Evolutionary conservation across 257 asterid genomes (phyloP).

Genomic region (Oldenlandia corymbosa): DNA sequence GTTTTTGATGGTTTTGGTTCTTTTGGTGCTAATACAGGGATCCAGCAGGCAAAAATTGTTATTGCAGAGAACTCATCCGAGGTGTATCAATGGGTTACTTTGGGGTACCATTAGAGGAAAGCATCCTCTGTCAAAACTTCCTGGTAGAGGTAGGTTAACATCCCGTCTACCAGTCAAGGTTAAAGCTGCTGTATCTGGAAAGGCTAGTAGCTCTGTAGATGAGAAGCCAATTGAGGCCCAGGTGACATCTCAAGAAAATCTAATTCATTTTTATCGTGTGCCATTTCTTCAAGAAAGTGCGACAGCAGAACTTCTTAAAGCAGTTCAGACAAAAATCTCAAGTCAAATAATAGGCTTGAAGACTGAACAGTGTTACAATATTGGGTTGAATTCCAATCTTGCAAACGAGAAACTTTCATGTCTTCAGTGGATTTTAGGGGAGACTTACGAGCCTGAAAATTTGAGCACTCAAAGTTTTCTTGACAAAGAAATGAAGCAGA

Average conservation of each 20-base stretch:
- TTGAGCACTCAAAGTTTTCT: slow-evolving; percentile 65
- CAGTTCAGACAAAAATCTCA: slow-evolving; percentile 53
- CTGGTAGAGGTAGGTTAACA: slow-evolving; percentile 21
- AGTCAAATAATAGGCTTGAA: slow-evolving; percentile 52
- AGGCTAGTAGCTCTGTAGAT: slow-evolving; percentile 27
- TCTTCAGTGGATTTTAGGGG: slow-evolving; percentile 82
- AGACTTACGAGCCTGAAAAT: slow-evolving; percentile 74
- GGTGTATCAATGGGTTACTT: slow-evolving; percentile 37
- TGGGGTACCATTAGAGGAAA: slow-evolving; percentile 44
- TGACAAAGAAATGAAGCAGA: slow-evolving; percentile 31
- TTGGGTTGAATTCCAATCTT: slow-evolving; percentile 58
- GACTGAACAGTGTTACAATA: slow-evolving; percentile 82
- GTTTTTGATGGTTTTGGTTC: slow-evolving; percentile 7
- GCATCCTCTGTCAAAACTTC: slow-evolving; percentile 15
- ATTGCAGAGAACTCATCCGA: slow-evolving; percentile 36
- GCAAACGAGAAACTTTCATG: slow-evolving; percentile 47
- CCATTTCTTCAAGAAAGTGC: slow-evolving; percentile 62
- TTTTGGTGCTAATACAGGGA: slow-evolving; percentile 34
- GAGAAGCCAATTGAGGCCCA: slow-evolving; percentile 18
- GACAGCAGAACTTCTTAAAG: slow-evolving; percentile 57
- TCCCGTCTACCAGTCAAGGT: slow-evolving; percentile 19
- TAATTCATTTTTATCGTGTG: slow-evolving; percentile 64
- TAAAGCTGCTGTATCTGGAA: slow-evolving; percentile 48
- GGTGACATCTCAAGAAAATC: slow-evolving; percentile 29
- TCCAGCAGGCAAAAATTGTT: slow-evolving; percentile 40